Conservation (phyloP, 306 rosid species). For the Vigna mungo region DNA sequence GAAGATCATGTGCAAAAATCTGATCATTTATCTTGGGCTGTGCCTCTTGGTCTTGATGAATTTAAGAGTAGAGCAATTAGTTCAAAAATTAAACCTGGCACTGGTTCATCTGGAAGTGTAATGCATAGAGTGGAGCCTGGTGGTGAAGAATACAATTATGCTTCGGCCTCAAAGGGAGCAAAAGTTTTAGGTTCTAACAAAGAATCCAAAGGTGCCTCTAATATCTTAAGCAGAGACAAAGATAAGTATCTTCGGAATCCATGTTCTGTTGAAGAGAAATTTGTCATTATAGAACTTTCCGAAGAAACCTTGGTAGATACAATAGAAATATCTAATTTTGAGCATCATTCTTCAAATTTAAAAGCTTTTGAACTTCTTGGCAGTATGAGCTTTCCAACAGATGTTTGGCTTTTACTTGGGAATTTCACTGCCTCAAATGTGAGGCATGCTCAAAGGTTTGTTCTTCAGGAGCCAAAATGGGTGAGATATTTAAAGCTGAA, state of each 20-base stretch:
- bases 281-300: constrained; percentile 84
- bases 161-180: constrained; percentile 98
- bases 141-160: constrained; percentile 89
- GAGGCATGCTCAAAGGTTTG: constrained; percentile 77
- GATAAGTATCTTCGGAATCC: constrained; percentile 97
- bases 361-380: constrained; percentile 84
- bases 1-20: constrained; percentile 64
- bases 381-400: constrained; percentile 87
- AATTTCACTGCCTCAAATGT: constrained; percentile 84
- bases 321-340: constrained; percentile 86
- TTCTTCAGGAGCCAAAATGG: constrained; percentile 90
- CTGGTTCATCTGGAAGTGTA: constrained; percentile 63
- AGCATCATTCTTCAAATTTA: constrained; percentile 92
- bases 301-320: constrained; percentile 95
- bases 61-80: constrained; percentile 83
- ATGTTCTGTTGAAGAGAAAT: constrained; percentile 88
- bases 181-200: constrained; percentile 91
- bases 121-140: constrained; percentile 90
- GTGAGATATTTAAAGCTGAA: constrained; percentile 92
- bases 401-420: constrained; percentile 83
- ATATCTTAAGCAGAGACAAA: constrained; percentile 80
- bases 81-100: constrained; percentile 63
- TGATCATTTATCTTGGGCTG: constrained; percentile 59
- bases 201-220: constrained; percentile 98
- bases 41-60: constrained; percentile 92